Evolutionary conservation across 2,329 filamentous ascomycete genomes (phyloP), one percentile per base, ranked within the genome.

Genomic region (Penicillium digitatum): DNA sequence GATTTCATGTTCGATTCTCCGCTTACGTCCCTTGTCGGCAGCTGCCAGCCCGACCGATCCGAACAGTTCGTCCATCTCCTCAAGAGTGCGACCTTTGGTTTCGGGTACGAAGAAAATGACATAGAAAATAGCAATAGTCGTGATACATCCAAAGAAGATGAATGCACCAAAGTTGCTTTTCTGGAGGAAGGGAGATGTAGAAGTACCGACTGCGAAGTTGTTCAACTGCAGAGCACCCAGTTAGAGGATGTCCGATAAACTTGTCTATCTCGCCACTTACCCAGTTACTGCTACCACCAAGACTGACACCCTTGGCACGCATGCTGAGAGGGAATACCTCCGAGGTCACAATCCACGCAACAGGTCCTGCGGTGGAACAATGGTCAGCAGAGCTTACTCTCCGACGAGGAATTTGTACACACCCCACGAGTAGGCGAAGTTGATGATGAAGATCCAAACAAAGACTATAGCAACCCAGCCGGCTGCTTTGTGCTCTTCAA

Each of bases 301-400:
- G 58, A 59, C 61, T 64, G 14, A 69, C 65, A 7, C 72, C 72
- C 57, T 89, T 88, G 1, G 88, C 82, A 1, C 87, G 80, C 29
- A 85, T 85, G 56, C 81, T 85, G 4, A 90, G 73, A 0, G 87
- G 87, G 83, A 86, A 91, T 44, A 90, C 83, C 71, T 90, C 87
- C 1, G 86, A 83, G 1, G 88, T 80, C 45, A 91, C 79, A 58
- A 89, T 88, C 87, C 88, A 91, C 0, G 85, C 81, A 59, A 85
- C 87, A 2, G 87, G 87, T 0, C 67, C 67, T 64, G 31, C 7
- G 29, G 44, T 47, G 18, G 8, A 16, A 27, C n/a, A 9, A 48
- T 40, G 22, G 39, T 42, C 32, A 54, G 45, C 38, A 54, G 7
- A 34, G 29, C 37, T 12, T 24, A 16, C 6, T 27, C 12, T 1